Evolutionary conservation across 208 protist species (phyloP).

Genomic region (Porcisia deanei): DNA sequence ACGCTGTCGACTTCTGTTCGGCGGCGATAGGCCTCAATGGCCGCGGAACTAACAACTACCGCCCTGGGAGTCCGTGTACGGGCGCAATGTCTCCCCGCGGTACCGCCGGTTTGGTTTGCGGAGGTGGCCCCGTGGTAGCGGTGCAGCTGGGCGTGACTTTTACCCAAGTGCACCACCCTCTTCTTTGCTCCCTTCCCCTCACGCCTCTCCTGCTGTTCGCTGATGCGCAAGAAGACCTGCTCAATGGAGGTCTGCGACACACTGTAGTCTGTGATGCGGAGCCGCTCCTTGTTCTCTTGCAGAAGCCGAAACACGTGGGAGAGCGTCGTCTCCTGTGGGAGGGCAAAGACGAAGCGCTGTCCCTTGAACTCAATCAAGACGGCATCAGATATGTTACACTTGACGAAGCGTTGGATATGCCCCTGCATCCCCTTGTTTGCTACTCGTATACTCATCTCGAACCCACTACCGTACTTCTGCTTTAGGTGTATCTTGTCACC

Average conservation of each 20-base stretch:
- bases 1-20: constrained; percentile 2
- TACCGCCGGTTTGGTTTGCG: background rate
- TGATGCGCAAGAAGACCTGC: constrained; percentile 83
- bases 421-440: constrained; percentile 21
- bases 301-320: constrained; percentile 42
- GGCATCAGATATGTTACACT: constrained; percentile 30
- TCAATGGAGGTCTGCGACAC: constrained; percentile 84
- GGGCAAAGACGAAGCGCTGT: constrained; percentile 47
- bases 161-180: constrained; percentile 27
- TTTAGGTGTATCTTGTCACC: constrained; percentile 78
- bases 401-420: constrained; percentile 42
- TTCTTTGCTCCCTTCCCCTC: constrained; percentile 25
- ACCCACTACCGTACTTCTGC: constrained; percentile 65
- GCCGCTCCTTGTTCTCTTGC: constrained; percentile 32
- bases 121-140: constrained; percentile 24
- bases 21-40: constrained; percentile 31
- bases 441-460: constrained; percentile 54
- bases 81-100: background rate
- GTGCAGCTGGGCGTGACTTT: constrained; percentile 33
- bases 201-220: constrained; percentile 44
- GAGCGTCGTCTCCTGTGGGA: constrained; percentile 42
- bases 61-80: background rate
- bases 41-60: constrained; percentile 9
- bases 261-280: constrained; percentile 72
- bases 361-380: constrained; percentile 46